A percentile compares a stretch with the other conserved stretches of the same genome.
phyloP scores from a whole-genome alignment of 768 basidiomycete genomes.

The Boletus rufocinnamomeus region DNA sequence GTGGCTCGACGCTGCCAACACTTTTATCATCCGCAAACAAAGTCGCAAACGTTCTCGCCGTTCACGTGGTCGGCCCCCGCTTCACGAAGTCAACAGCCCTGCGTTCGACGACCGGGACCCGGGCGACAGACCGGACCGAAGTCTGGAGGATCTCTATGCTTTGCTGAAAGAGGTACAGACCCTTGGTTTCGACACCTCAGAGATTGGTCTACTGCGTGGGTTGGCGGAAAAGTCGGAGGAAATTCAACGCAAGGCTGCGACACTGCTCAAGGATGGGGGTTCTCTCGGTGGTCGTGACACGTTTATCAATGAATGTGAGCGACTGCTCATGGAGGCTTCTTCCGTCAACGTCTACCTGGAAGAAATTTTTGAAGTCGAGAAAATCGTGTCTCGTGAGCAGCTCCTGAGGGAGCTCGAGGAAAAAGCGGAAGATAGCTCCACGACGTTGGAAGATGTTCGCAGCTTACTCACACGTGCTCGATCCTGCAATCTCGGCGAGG shows the following conservation, averaged over 20 bases:
- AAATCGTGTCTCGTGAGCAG: constrained; percentile 77
- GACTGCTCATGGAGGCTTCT: constrained; percentile 65
- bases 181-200: constrained; percentile 83
- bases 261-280: constrained; percentile 48
- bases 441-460: constrained; percentile 79
- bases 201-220: constrained; percentile 57
- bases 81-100: constrained; percentile 42
- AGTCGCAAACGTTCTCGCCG: constrained; percentile 74
- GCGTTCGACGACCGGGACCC: constrained; percentile 47
- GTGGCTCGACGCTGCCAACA: constrained; percentile 86
- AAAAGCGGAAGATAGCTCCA: constrained; percentile 62
- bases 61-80: constrained; percentile 54
- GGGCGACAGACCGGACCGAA: constrained; percentile 69
- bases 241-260: constrained; percentile 54
- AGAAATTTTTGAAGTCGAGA: constrained; percentile 75
- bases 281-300: constrained; percentile 50
- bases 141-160: constrained; percentile 67
- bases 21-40: constrained; percentile 77
- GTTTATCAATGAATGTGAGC: constrained; percentile 70
- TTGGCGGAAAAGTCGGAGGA: constrained; percentile 68
- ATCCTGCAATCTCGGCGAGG: constrained; percentile 60
- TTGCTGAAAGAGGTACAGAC: constrained; percentile 71
- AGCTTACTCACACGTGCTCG: constrained; percentile 69
- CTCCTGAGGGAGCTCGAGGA: constrained; percentile 76
- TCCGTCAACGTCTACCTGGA: constrained; percentile 84